Evolutionary conservation across 257 asterid species (phyloP), one percentile per base, ranked within the genome.

Genomic region (Fraxinus cuspidata): DNA sequence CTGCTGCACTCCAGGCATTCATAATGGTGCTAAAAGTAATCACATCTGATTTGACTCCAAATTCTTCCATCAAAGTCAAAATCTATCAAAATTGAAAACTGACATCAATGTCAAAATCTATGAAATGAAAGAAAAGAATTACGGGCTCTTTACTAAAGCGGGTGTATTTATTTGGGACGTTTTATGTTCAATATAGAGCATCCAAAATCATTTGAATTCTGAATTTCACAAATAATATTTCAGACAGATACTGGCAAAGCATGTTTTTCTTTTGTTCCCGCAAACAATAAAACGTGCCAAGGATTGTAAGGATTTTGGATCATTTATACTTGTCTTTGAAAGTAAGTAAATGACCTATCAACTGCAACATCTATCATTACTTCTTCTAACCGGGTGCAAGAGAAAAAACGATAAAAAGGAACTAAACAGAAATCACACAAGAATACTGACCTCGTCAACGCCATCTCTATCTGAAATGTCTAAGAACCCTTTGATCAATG

Each of bases 1-100:
- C 97, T 1, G 92, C 92, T 28, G 88, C 83, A 64, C 91, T 86
- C 96, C 92, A 90, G 37, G 86, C 93, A 64, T 92, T 89, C 97
- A 90, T 90, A 85, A 90, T 84, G 70, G 91, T 90, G 87, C 96
- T 90, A 71, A 86, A 91, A 19, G 97, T 88, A 15, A 88, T 79
- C 70, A 90, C 92, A 81, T 90, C 91, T 32, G 92, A 94, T 82
- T 87, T 88, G 28, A 87, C 78, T 74, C 86, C 93, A 53, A 80
- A 80, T 47, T 87, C 87, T 79, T 86, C 91, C 97, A 90, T 91
- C 88, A 88, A 77, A 7, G 83, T 77, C 29, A 90, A 80, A 77
- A 90, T 92, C 96, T 91, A 74, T 67, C 23, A 37, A 70, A 67
- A 70, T 74, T 51, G 53, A 65, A 42, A 49, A 80, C 3, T 38